Evolutionary conservation across 495 filamentous ascomycete species (phyloP), one percentile per base, ranked within the genome.

Genomic region (Clavariopsis aquatica): DNA sequence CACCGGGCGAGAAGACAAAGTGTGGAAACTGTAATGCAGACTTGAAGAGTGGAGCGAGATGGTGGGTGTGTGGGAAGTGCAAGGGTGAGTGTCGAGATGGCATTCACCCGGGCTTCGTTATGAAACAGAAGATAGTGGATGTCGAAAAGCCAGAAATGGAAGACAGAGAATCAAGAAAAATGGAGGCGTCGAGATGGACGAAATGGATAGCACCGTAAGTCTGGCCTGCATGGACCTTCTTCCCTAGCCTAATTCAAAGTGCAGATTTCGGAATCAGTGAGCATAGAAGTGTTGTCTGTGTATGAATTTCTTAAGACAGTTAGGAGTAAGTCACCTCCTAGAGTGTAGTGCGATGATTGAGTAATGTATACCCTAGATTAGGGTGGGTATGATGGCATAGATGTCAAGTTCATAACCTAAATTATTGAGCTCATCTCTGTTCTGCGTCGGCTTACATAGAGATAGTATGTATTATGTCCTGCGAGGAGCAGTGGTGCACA

Each of bases 31-130:
- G 68, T 64, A 60, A 52, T 20, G 17, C 8, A 1, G 64, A 60
- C 0, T 24, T 70, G 19, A 43, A 60, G 20, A 51, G 27, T 12
- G 63, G 68, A 20, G 36, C 49, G 19, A 38, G 68, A 20, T 70
- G 53, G 53, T 70, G 68, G 64, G 36, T 66, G 19, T 70, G 67
- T 52, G 52, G 19, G 10, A 60, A 54, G 36, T 70, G 67, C 36
- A 29, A 54, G 12, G 67, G 67, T 4, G 67, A 70, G 28, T 70
- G 67, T 51, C 34, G 46, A n/a, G 54, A 58, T 57, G 17, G 17
- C 2, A 70, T 67, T 26, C 68, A 70, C 62, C 68, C 68, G 10
- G 20, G 47, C 2, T 65, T 49, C 22, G 53, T 62, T 15, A 24
- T 23, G 52, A 62, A 26, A 24, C 26, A 19, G 52, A 62, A 53